Percentiles rank a stretch among this genome's conserved stretches.
Conservation (phyloP, 2,329 filamentous ascomycete genomes). For the Blastomyces silverae region DNA sequence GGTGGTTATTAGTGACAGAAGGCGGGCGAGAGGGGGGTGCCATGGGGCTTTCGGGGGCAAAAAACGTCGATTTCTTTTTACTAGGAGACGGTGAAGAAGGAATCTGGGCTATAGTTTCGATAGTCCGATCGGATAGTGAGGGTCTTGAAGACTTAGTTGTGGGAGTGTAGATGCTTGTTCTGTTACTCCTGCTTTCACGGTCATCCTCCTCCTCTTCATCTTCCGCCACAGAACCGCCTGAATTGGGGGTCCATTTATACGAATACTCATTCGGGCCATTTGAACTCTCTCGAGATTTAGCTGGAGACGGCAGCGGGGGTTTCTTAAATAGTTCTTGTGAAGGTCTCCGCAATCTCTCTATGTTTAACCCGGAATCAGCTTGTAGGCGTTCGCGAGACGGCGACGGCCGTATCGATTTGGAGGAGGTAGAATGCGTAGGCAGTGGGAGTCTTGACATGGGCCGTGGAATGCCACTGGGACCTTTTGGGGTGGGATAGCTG, state of each 20-base stretch:
- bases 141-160: slow-evolving; percentile 23
- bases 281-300: slow-evolving; percentile 22
- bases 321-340: slow-evolving; percentile 37
- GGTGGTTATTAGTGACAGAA: slow-evolving; percentile 30
- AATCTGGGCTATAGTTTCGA: slow-evolving; percentile 72
- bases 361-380: slow-evolving; percentile 36
- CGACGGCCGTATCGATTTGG: slow-evolving; percentile 42
- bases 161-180: slow-evolving; percentile 7
- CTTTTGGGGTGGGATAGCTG: slow-evolving; percentile 28
- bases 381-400: slow-evolving; percentile 45
- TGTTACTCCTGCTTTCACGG: slow-evolving; percentile 19
- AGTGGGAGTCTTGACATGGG: slow-evolving; percentile 49
- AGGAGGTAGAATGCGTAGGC: slow-evolving; percentile 36
- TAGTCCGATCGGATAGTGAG: slow-evolving; percentile 59
- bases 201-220: slow-evolving; percentile 24
- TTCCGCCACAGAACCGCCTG: slow-evolving; percentile 17
- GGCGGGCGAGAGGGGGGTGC: slow-evolving; percentile 57
- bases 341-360: slow-evolving; percentile 34
- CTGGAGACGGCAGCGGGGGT: slow-evolving; percentile 26
- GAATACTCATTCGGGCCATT: slow-evolving; percentile 24
- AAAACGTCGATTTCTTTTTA: slow-evolving; percentile 65
- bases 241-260: slow-evolving; percentile 21
- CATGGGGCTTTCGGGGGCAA: slow-evolving; percentile 56
- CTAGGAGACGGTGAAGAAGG: slow-evolving; percentile 68
- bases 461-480: slow-evolving; percentile 43